Percentiles rank a stretch among this genome's conserved stretches.
Conservation (phyloP, 208 protist genomes). For the Spongospora subterranea region DNA sequence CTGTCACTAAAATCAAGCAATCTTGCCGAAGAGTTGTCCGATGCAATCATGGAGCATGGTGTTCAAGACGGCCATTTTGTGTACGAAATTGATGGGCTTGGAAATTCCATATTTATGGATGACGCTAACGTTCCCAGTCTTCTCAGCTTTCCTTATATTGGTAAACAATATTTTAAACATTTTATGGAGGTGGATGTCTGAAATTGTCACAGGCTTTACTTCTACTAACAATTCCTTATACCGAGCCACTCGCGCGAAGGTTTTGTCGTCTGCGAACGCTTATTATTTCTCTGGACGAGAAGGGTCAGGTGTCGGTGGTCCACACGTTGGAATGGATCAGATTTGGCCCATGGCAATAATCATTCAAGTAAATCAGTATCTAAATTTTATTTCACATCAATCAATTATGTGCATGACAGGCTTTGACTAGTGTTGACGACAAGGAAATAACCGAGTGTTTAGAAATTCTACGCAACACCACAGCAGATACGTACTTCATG, state of each 20-base stretch:
- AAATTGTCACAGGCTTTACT: neutral
- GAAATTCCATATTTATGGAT: slow-evolving; percentile 64
- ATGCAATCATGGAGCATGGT: slow-evolving; percentile 48
- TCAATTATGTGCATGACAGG: neutral
- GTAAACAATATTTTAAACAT: neutral
- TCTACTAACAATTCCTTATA: slow-evolving; percentile 60
- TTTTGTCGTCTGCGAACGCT: slow-evolving; percentile 60
- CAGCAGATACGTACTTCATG: slow-evolving; percentile 66
- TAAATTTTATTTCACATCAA: neutral
- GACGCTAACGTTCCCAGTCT: slow-evolving; percentile 68
- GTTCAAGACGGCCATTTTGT: slow-evolving; percentile 59
- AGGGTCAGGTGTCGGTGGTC: slow-evolving; percentile 63
- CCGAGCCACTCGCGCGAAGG: slow-evolving; percentile 40
- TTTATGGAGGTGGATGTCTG: neutral
- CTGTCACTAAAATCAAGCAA: neutral
- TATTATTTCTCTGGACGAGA: slow-evolving; percentile 65
- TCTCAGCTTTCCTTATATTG: slow-evolving; percentile 63
- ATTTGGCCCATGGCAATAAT: slow-evolving; percentile 65
- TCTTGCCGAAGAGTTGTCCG: neutral
- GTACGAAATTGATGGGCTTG: slow-evolving; percentile 69
- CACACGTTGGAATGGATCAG: slow-evolving; percentile 33
- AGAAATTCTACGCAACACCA: slow-evolving; percentile 38
- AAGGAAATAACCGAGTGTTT: slow-evolving; percentile 65
- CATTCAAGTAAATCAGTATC: neutral
- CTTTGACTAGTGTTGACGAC: slow-evolving; percentile 59